These are phyloP conservation scores for Zychaea mexicana DNA, from an alignment of 371 early-diverging fungal species.

Conservation along the genomic window DNA sequence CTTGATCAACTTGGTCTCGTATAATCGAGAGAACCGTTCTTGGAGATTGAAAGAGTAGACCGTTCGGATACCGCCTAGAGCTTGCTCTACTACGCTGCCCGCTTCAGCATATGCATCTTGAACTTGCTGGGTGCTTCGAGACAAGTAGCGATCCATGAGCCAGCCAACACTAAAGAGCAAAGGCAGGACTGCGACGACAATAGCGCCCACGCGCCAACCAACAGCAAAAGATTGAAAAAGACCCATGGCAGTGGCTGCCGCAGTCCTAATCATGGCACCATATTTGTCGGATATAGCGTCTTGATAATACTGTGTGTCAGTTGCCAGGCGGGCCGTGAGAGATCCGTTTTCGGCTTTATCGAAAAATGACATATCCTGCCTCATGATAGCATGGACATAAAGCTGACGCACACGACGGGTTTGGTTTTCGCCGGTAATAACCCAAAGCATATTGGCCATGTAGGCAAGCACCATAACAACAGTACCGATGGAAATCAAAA, in stretches of 20 bases:
- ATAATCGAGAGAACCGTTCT: slow-evolving; percentile 58
- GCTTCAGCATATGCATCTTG: slow-evolving; percentile 71
- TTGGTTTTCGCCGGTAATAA: slow-evolving; percentile 14
- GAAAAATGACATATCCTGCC: slow-evolving; percentile 88
- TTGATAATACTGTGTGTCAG: slow-evolving; percentile 71
- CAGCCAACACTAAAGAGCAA: slow-evolving; percentile 36
- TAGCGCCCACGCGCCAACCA: slow-evolving; percentile 55
- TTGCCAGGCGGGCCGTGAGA: slow-evolving; percentile 66
- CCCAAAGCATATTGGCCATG: slow-evolving; percentile 19
- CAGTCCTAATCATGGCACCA: slow-evolving; percentile 62
- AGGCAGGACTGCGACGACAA: slow-evolving; percentile 68
- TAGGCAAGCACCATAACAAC: slow-evolving; percentile 14
- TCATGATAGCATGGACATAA: slow-evolving; percentile 69
- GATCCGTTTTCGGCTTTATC: slow-evolving; percentile 69
- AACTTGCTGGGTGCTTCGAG: slow-evolving; percentile 42
- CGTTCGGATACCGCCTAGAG: slow-evolving; percentile 76
- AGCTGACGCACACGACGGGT: slow-evolving; percentile 54
- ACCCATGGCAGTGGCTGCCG: slow-evolving; percentile 67
- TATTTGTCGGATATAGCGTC: slow-evolving; percentile 86
- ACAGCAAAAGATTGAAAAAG: slow-evolving; percentile 20
- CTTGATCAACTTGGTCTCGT: slow-evolving; percentile 43
- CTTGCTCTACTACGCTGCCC: slow-evolving; percentile 83
- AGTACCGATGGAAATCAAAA: slow-evolving; percentile 18
- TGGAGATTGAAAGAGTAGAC: slow-evolving; percentile 78
- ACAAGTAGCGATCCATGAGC: slow-evolving; percentile 68